Base-by-base conservation (phyloP, 2,329 filamentous ascomycete genomes). In the Colletotrichum sp. region DNA sequence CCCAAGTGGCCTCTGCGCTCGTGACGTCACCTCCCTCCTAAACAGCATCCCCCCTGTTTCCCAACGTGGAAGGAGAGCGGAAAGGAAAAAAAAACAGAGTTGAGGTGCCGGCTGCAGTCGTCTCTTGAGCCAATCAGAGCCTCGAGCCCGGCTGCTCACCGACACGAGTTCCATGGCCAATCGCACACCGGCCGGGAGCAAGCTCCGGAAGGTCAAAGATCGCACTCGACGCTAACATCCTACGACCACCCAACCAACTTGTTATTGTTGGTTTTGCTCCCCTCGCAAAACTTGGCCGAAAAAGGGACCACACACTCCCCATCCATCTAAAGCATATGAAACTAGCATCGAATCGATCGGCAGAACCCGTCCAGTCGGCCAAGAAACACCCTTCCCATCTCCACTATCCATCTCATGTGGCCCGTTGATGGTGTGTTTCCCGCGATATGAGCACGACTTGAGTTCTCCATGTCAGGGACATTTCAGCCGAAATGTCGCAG, bases 1-100 rank as follows among this genome's bases (percentile, higher is more conserved):
- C 32, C 63, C 24, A 22, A 30, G 59, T 66, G 48, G 36, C 34
- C 62, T 55, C 44, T 68, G 59, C 71, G 34, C 12, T 22, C 16
- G 67, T 75, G 73, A 75, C 63, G 69, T 75, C 73, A 75, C 26
- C n/a, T 48, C 16, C 24, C 32, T 39, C 68, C 24, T 30, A 62
- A 62, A 10, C 57, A 30, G 68, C 34, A 55, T 32, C 34, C 22
- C 48, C 67, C 59, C 44, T 57, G 48, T 24, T 59, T 71, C 62
- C 72, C 60, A 32, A 39, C 16, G 28, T 32, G 30, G n/a, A 57
- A 30, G 26, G 30, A 48, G 44, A 48, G 44, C 18, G 44, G n/a
- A 8, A 48, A 13, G 10, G 18, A 22, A 12, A 44, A 12, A 44
- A 26, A 36, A 24, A 24, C 30, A 32, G 22, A 39, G 30, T 57